Evolutionary conservation across 2,329 filamentous ascomycete species (phyloP).

Genomic region (Penicillium freii): DNA sequence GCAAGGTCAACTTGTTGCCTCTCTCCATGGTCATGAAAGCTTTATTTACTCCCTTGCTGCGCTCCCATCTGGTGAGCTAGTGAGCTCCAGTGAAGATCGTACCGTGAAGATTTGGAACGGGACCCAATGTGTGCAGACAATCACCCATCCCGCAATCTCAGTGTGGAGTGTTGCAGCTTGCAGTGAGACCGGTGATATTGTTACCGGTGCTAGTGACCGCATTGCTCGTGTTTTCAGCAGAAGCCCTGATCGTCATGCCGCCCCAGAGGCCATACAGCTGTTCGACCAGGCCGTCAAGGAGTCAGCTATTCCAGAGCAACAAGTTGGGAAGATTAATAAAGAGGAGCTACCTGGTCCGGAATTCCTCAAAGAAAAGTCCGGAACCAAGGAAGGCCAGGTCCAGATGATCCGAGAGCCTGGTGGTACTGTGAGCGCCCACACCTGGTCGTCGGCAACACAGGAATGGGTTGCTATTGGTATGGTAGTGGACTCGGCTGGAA

Average conservation of each 20-base stretch:
- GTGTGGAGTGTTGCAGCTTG: conserved; percentile 92
- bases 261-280: conserved; percentile 63
- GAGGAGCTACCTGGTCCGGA: conserved; percentile 86
- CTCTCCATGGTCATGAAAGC: conserved; percentile 84
- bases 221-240: conserved; percentile 81
- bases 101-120: conserved; percentile 87
- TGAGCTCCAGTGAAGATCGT: conserved; percentile 91
- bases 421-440: conserved; percentile 79
- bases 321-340: conserved; percentile 81
- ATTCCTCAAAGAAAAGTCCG: conserved; percentile 75
- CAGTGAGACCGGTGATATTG: conserved; percentile 80
- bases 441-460: conserved; percentile 71
- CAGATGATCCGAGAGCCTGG: conserved; percentile 84
- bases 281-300: conserved; percentile 81
- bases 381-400: conserved; percentile 95
- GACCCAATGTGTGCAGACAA: conserved; percentile 82
- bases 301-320: conserved; percentile 84
- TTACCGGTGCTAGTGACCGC: conserved; percentile 88
- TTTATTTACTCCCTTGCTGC: conserved; percentile 86
- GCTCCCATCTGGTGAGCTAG: conserved; percentile 79
- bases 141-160: conserved; percentile 93
- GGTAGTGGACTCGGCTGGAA: conserved; percentile 84
- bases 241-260: conserved; percentile 66
- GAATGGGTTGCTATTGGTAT: conserved; percentile 91
- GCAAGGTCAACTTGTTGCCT: conserved; percentile 70